Evolutionary conservation across 345 rosid genomes (phyloP).

Genomic region (Brassica rapa): DNA sequence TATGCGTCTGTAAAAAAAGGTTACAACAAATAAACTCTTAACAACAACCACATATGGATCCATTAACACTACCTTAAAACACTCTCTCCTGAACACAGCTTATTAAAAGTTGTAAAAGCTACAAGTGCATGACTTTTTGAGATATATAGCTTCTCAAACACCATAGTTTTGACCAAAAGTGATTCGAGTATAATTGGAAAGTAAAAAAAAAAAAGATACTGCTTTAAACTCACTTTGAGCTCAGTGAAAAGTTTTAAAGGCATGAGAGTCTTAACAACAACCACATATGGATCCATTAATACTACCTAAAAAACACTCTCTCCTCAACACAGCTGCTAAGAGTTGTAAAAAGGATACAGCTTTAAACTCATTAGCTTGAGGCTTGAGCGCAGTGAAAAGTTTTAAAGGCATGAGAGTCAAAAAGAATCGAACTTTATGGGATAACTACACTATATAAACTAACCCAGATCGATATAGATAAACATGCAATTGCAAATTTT

Average conservation of each 20-base stretch:
- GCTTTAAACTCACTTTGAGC: too few relatives aligned
- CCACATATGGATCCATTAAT: too few relatives aligned
- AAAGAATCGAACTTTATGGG: not conserved
- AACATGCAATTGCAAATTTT: not conserved
- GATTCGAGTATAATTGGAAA: too few relatives aligned
- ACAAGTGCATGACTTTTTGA: not conserved
- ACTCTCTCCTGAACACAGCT: not conserved
- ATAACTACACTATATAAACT: not conserved
- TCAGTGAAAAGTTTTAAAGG: too few relatives aligned
- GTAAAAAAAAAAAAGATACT: too few relatives aligned
- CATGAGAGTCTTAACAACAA: too few relatives aligned
- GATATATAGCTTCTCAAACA: not conserved
- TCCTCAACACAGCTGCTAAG: too few relatives aligned
- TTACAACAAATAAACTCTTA: not conserved
- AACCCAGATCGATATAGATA: not conserved
- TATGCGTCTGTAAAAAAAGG: slow-evolving; percentile 55
- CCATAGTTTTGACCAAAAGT: not conserved
- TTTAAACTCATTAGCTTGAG: not conserved
- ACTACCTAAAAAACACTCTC: too few relatives aligned
- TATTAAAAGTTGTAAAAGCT: not conserved
- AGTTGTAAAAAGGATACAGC: not conserved
- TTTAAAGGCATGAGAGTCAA: not conserved
- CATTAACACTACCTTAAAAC: too few relatives aligned
- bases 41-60: too few relatives aligned
- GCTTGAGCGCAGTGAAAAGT: not conserved